These are phyloP conservation scores for Juncus inflexus DNA, from an alignment of 176 grass and related monocot genomes.

Conservation along the genomic window DNA sequence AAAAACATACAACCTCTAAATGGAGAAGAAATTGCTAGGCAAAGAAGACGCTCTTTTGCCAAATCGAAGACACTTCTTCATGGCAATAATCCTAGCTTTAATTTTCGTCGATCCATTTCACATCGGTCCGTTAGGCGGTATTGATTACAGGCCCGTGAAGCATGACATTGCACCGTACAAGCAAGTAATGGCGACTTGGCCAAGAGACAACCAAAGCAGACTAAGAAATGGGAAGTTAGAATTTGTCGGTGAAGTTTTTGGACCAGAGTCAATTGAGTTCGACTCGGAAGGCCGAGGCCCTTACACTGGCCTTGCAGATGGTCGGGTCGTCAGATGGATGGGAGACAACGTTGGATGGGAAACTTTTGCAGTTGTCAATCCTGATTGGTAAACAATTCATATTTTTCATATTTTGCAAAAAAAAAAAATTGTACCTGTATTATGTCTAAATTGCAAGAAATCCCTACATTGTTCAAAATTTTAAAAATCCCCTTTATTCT, in stretches of 20 bases:
- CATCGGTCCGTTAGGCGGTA: conserved; percentile 46
- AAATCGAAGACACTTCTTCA: conserved; percentile 54
- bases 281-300: conserved; percentile 58
- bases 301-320: conserved; percentile 80
- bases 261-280: conserved; percentile 92
- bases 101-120: conserved; percentile 65
- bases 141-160: conserved; percentile 68
- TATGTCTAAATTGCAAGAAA: too few relatives aligned
- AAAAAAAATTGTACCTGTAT: too few relatives aligned
- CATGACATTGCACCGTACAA: conserved; percentile 58
- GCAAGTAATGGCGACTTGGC: conserved; percentile 70
- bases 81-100: conserved; percentile 46
- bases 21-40: conserved; percentile 45
- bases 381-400: conserved; percentile 45
- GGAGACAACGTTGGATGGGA: conserved; percentile 57
- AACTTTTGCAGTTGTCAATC: conserved; percentile 67
- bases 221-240: conserved; percentile 59
- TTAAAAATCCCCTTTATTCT: too few relatives aligned
- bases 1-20: too few relatives aligned
- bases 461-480: too few relatives aligned
- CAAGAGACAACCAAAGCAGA: conserved; percentile 62
- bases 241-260: conserved; percentile 72
- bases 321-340: conserved; percentile 89
- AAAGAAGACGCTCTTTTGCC: conserved; percentile 50
- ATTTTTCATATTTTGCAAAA: too few relatives aligned